phyloP scores from a whole-genome alignment of 306 rosid genomes.

The Lathyrus oleraceus region DNA sequence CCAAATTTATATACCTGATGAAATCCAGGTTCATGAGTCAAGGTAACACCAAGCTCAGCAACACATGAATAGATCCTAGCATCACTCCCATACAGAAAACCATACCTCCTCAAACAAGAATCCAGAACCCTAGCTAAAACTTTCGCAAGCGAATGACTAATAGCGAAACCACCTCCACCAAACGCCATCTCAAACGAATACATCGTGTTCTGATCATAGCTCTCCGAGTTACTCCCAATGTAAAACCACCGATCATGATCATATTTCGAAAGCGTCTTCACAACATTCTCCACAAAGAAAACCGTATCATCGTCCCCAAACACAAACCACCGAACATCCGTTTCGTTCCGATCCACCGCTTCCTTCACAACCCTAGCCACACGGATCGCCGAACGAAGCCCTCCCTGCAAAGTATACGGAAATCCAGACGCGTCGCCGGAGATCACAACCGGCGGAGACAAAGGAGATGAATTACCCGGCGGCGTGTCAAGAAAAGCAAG shows the following conservation, averaged over 20 bases:
- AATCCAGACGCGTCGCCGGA: conserved; percentile 65
- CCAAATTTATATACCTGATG: conserved; percentile 67
- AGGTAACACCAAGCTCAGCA: conserved; percentile 80
- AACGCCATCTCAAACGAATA: conserved; percentile 83
- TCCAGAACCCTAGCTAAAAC: conserved; percentile 79
- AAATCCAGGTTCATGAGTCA: conserved; percentile 91
- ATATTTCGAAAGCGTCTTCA: conserved; percentile 58
- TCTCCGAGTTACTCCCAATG: conserved; percentile 79
- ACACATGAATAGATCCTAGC: conserved; percentile 75
- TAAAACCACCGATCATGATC: conserved; percentile 78
- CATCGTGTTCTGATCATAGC: conserved; percentile 68
- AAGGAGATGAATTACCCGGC: neutral
- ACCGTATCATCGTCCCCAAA: conserved; percentile 94
- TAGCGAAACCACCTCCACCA: conserved; percentile 94
- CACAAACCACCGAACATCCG: conserved; percentile 81
- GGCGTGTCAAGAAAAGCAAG: conserved; percentile 64
- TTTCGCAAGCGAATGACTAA: conserved; percentile 67
- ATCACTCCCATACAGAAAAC: conserved; percentile 89
- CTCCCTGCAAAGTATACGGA: conserved; percentile 63
- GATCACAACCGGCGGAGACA: conserved; percentile 48
- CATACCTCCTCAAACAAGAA: conserved; percentile 78
- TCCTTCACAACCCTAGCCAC: conserved; percentile 89
- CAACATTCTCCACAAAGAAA: conserved; percentile 84
- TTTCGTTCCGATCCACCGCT: conserved; percentile 62
- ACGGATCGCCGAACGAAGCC: conserved; percentile 85